Base-by-base conservation (phyloP, 768 basidiomycete genomes). In the Mycena maculata region DNA sequence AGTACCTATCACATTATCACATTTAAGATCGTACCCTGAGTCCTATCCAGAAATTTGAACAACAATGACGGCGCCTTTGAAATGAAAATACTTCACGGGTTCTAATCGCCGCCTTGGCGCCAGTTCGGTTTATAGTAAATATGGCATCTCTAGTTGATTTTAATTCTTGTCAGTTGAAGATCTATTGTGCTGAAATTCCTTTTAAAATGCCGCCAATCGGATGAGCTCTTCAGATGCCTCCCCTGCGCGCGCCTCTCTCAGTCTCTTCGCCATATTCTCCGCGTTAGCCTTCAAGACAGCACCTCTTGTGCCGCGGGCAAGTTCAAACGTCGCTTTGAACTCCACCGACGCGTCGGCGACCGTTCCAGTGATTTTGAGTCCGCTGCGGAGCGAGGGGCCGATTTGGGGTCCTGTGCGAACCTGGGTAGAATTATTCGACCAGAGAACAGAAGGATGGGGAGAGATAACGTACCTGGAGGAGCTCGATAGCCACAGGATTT, bases 401-500 rank as follows among this genome's bases (percentile, higher is more conserved):
- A 49, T 15, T 16, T 57, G 55, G 4, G 45, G n/a, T 3, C 63
- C 63, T 13, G 33, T 39, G 2, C 63, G 54, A 41, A 63, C 20
- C 61, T 56, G 54, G 9, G 12, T 13, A 30, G 25, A 18, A n/a
- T n/a, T n/a, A n/a, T n/a, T n/a, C 16, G 27, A 52, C 9, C 12
- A 20, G 9, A 31, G 18, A 4, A 30, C 16, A 4, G 3, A 30
- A 8, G 18, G 8, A 30, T 9, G 9, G 30, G 18, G 33, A 36
- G 30, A n/a, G 15, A 15, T 18, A 13, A 36, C 8, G 13, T 20
- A 57, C 56, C 56, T 63, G 62, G 13, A 63, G 10, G 12, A 63
- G 62, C 42, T 55, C 52, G 28, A 55, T 28, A 10, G 62, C 62
- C 1, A 63, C 62, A 28, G 62, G 62, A 27, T 47, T 33, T 11